Percentiles rank a stretch among this genome's conserved stretches.
Conservation (phyloP, 768 basidiomycete species). For the Hericium erinaceus region DNA sequence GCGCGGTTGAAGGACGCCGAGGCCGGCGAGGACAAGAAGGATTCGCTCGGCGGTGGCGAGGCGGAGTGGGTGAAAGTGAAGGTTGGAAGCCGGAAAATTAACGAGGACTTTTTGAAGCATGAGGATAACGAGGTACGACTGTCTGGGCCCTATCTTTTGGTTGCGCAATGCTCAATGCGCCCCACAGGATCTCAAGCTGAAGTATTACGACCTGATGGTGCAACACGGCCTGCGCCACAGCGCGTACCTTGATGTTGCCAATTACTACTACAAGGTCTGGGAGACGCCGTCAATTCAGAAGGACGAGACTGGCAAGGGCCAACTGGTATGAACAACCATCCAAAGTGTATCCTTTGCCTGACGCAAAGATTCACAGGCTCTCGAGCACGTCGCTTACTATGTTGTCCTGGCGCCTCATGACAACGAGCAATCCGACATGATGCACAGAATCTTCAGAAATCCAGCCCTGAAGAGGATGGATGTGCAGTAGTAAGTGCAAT, state of each 20-base stretch:
- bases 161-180: slow-evolving; percentile 1
- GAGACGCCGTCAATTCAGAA: slow-evolving; percentile 91
- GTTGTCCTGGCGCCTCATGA: slow-evolving; percentile 88
- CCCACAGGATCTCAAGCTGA: slow-evolving; percentile 86
- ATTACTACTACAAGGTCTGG: slow-evolving; percentile 95
- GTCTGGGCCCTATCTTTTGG: slow-evolving; percentile 1
- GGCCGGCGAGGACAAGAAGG: slow-evolving; percentile 39
- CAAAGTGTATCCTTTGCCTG: not conserved
- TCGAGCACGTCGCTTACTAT: slow-evolving; percentile 93
- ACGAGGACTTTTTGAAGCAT: slow-evolving; percentile 85
- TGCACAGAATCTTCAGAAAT: slow-evolving; percentile 77
- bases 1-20: slow-evolving; percentile 70
- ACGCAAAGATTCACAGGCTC: slow-evolving; percentile 42
- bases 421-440: slow-evolving; percentile 96
- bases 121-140: slow-evolving; percentile 74
- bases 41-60: slow-evolving; percentile 60
- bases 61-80: slow-evolving; percentile 89
- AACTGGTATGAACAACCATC: slow-evolving; percentile 37
- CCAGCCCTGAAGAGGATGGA: slow-evolving; percentile 74
- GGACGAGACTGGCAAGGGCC: slow-evolving; percentile 62
- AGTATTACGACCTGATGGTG: slow-evolving; percentile 95
- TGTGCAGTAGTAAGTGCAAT: slow-evolving; percentile 61
- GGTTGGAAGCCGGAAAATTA: slow-evolving; percentile 89
- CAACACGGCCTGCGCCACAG: slow-evolving; percentile 81
- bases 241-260: slow-evolving; percentile 87